A percentile compares a stretch with the other conserved stretches of the same genome.
These are phyloP conservation scores for Solanum boliviense DNA, from an alignment of 257 asterid species.

Conservation along the genomic window DNA sequence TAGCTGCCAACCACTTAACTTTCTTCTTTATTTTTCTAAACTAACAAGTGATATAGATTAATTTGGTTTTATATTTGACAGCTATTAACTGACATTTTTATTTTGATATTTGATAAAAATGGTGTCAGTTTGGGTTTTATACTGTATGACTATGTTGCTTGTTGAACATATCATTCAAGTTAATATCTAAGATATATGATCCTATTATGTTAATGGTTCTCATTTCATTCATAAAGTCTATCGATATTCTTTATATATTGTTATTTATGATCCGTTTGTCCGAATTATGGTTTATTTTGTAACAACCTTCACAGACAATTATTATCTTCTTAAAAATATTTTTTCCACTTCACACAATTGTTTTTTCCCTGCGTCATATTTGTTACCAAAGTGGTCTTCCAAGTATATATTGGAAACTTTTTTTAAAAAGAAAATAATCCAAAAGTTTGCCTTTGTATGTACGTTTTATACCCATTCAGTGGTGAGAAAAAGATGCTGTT, in stretches of 20 bases:
- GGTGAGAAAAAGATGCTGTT: background rate
- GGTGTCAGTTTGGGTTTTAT: background rate
- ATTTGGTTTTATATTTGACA: background rate
- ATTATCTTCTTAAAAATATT: background rate
- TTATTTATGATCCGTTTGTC: background rate
- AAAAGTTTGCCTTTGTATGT: background rate
- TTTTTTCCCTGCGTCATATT: background rate
- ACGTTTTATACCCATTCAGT: background rate
- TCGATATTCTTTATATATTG: background rate
- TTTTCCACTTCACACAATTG: too few species aligned
- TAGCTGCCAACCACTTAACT: background rate
- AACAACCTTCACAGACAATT: background rate
- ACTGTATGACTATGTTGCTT: background rate
- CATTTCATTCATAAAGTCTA: background rate
- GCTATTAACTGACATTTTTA: background rate
- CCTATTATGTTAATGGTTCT: background rate
- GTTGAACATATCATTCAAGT: background rate
- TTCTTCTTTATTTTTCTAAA: background rate
- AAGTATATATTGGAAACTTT: background rate
- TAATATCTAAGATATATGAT: background rate
- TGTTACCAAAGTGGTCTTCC: background rate
- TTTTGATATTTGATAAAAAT: background rate
- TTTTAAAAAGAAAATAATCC: background rate
- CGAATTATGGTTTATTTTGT: background rate
- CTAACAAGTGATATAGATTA: background rate